These are phyloP conservation scores for Tritrichomonas foetus DNA, from an alignment of 208 protist species.

Conservation along the genomic window DNA sequence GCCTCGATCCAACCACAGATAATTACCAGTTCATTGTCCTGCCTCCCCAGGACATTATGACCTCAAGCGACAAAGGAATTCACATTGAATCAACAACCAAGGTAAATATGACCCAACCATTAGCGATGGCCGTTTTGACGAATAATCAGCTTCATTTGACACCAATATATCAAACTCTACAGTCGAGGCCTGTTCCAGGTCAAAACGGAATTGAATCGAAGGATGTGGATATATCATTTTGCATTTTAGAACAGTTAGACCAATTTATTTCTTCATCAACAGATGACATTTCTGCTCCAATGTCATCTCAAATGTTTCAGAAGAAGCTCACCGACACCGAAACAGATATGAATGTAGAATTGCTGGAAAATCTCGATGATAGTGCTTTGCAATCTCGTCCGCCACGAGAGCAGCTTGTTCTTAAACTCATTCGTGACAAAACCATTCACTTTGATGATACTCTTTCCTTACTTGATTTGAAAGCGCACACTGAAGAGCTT, in stretches of 20 bases:
- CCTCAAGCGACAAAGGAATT: background rate
- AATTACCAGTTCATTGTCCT: background rate
- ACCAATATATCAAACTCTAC: background rate
- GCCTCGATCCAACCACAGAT: background rate
- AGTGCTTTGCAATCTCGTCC: background rate
- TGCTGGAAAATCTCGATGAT: background rate
- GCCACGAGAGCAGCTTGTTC: background rate
- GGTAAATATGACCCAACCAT: background rate
- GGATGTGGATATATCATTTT: background rate
- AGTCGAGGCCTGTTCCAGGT: background rate
- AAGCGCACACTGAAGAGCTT: background rate
- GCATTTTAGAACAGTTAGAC: background rate
- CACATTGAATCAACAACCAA: background rate
- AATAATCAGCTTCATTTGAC: background rate
- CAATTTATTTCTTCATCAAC: background rate
- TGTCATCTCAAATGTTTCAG: background rate
- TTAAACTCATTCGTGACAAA: background rate
- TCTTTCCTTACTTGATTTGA: background rate
- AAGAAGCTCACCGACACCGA: background rate
- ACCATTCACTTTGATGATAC: constrained; percentile 22
- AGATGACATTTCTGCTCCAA: background rate
- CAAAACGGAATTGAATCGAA: background rate
- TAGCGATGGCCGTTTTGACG: background rate
- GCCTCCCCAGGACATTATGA: background rate
- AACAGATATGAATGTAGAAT: background rate